Conservation (phyloP, 2,329 filamentous ascomycete genomes). For the Mariannaea elegans region DNA sequence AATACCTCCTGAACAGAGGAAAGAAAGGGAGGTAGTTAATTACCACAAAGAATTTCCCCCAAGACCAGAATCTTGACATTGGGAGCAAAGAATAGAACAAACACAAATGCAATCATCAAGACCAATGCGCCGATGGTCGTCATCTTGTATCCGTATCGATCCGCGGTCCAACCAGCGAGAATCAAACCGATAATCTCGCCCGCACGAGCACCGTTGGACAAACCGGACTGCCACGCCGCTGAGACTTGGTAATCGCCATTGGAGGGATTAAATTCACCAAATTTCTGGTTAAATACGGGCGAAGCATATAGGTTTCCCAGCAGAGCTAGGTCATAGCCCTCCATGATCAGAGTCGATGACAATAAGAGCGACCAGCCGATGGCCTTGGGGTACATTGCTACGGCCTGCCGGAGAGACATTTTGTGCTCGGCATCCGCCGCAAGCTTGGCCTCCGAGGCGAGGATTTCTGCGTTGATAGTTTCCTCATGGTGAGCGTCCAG, state of each 20-base stretch:
- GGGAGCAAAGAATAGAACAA: conserved; percentile 62
- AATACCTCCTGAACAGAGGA: not conserved
- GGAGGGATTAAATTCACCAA: conserved; percentile 48
- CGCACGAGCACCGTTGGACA: conserved; percentile 62
- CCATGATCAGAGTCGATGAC: conserved; percentile 59
- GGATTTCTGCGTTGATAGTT: conserved; percentile 31
- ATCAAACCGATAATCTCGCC: conserved; percentile 66
- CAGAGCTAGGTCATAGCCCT: conserved; percentile 61
- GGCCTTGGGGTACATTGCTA: conserved; percentile 56
- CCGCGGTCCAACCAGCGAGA: conserved; percentile 60
- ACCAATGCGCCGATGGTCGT: conserved; percentile 58
- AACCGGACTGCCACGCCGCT: conserved; percentile 65
- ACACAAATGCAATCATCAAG: conserved; percentile 59
- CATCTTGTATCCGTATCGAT: conserved; percentile 59
- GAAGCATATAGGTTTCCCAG: conserved; percentile 60
- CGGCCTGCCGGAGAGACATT: conserved; percentile 51
- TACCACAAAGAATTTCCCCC: conserved; percentile 57
- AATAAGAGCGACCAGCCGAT: conserved; percentile 58
- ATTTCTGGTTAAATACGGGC: conserved; percentile 55
- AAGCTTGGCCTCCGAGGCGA: conserved; percentile 50
- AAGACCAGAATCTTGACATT: conserved; percentile 56
- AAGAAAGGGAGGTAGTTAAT: not conserved
- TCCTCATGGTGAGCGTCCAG: conserved; percentile 39
- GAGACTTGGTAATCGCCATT: conserved; percentile 56
- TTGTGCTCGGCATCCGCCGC: conserved; percentile 52